Base-by-base conservation (phyloP, 2,329 filamentous ascomycete species). In the Tolypocladium paradoxum region DNA sequence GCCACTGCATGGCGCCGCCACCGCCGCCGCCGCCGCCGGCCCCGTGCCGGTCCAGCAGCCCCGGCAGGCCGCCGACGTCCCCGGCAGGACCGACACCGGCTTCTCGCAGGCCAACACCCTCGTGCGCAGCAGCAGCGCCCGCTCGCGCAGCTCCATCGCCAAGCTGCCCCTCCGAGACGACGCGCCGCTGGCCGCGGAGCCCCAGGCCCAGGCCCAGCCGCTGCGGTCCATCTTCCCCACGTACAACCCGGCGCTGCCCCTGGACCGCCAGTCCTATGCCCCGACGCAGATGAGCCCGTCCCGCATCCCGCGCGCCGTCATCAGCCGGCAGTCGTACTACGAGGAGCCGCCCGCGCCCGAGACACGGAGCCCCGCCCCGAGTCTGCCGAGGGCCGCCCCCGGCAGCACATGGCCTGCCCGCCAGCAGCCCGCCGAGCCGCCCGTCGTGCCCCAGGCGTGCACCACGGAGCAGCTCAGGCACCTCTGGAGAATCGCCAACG, bases 191-290 rank as follows among this genome's bases (percentile, higher is more conserved):
- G 48, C 34, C 62, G 24, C 56, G 65, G 46, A 64, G 64, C 50
- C 65, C 57, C 43, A 11, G 43, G 14, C 33, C 33, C 43, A n/a
- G 55, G 62, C 64, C 1, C 76, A 58, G 55, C 60, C 66, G 0
- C 76, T 87, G 60, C 78, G 80, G 34, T 90, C 87, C 27, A 90
- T 91, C 61, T 91, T 91, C 61, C 87, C 87, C 8, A 76, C 79
- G 33, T 90, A 90, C 64, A 83, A 91, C 61, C 84, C 82, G 3
- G 77, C 77, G 1, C 64, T 88, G 27, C 75, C 85, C 6, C 76
- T 89, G 3, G 75, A 82, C 53, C 79, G 82, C 54, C 87, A 91
- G 62, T 70, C 80, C 48, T 90, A 91, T 68, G 85, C 78, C 49
- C 85, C 87, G 2, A 84, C 81, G 0, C 81, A 85, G 63, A 70